Evolutionary conservation across 306 rosid species (phyloP), one percentile per base, ranked within the genome.

Genomic region (Albizia julibrissin): DNA sequence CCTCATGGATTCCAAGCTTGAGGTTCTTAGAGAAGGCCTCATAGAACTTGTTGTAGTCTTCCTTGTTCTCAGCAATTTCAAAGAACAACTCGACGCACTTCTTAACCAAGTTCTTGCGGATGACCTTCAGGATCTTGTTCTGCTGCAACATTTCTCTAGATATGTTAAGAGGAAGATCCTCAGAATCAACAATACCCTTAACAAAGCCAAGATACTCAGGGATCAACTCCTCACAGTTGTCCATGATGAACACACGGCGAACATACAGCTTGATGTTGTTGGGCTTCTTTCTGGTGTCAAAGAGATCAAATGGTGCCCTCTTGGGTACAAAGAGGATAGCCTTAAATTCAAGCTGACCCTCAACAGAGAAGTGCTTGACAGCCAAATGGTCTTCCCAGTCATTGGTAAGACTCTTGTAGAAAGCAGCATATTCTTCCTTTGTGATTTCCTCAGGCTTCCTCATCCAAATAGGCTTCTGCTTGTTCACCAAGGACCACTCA

Each of bases 401-500:
- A 43, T 94, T 94, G 33, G 98, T 94, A 21, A 94, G 94, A 84
- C 97, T 92, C 89, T 92, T 94, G 58, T 94, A 94, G 76, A 94
- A 94, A 6, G 98, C 98, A 80, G 98, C 80, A 82, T 94, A 94
- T 75, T 94, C 98, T 21, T 94, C 97, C 82, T 94, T 92, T 0
- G 86, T 83, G 31, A 94, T 94, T 80, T 94, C 97, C 68, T 94
- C 98, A 0, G 98, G 91, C 91, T 94, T 94, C 91, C 98, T 92
- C 97, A 94, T 91, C 98, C 98, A 92, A 76, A 91, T 94, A 7
- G 98, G 98, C 82, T 94, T 94, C 71, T 94, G 97, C 83, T 94
- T 94, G 97, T 94, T 94, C 68, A 94, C 94, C 94, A 94, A 70
- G 0, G 92, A 88, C 98, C 98, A 94, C 68, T 94, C 97, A 19